Conservation (phyloP, 106 monocot genomes). For the Hemerocallis citrina region DNA sequence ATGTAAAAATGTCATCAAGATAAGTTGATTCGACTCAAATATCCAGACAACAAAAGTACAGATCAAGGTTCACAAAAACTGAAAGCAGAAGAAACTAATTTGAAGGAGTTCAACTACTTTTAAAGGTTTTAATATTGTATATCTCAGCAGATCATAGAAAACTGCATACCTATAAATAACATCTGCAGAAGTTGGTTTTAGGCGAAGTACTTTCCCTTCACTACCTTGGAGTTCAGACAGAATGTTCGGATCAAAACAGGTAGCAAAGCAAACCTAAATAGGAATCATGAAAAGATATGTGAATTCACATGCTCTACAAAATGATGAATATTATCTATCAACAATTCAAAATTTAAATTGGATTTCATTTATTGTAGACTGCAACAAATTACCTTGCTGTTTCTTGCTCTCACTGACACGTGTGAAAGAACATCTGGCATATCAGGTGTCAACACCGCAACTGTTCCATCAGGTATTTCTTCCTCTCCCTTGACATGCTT, state of each 20-base stretch:
- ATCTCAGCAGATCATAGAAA: neutral
- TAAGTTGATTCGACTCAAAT: neutral
- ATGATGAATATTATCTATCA: neutral
- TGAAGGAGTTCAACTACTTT: neutral
- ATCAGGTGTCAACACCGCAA: conserved; percentile 94
- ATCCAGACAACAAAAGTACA: neutral
- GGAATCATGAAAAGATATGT: neutral
- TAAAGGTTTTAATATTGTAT: neutral
- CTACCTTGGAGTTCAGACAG: conserved; percentile 63
- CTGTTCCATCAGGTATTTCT: conserved; percentile 93
- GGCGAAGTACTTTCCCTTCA: conserved; percentile 58
- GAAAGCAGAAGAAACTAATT: neutral
- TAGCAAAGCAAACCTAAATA: conserved; percentile 88
- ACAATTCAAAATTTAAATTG: neutral
- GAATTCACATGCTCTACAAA: neutral
- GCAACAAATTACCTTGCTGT: conserved; percentile 62
- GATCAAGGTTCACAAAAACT: neutral
- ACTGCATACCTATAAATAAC: conserved; percentile 54
- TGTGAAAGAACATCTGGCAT: conserved; percentile 99
- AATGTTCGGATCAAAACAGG: conserved; percentile 79
- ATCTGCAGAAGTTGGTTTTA: conserved; percentile 87
- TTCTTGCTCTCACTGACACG: conserved; percentile 95
- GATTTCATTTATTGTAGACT: neutral
- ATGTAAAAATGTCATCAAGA: neutral
- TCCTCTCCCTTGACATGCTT: conserved; percentile 94